phyloP scores from a whole-genome alignment of 139 green algal genomes.

The Limnomonas spitsbergensis region DNA sequence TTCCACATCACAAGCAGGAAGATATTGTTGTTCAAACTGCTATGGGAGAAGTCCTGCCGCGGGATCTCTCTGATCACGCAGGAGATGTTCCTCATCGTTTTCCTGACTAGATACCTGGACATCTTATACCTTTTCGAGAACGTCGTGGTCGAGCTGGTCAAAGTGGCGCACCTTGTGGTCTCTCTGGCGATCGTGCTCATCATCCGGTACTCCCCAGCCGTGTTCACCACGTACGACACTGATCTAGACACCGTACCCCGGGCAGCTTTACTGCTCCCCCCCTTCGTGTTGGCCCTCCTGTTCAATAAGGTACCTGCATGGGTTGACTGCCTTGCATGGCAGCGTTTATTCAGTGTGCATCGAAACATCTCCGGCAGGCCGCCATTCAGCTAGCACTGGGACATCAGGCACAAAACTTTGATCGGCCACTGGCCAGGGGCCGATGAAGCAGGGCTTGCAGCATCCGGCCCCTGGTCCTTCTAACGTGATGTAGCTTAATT shows the following conservation, averaged over 20 bases:
- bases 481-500: too few species aligned
- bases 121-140: constrained; percentile 26
- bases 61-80: constrained; percentile 26
- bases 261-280: constrained; percentile 3
- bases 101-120: constrained; percentile 31
- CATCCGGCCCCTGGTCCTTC: too few species aligned
- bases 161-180: constrained; percentile 27
- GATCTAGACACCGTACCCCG: constrained; percentile 29
- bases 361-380: too few species aligned
- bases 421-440: too few species aligned
- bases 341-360: too few species aligned
- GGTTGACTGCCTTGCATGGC: too few species aligned
- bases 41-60: constrained; percentile 31
- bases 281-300: constrained; percentile 27
- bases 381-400: too few species aligned
- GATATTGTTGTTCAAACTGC: constrained; percentile 28
- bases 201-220: constrained; percentile 31
- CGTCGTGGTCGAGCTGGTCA: constrained; percentile 17
- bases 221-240: constrained; percentile 19
- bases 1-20: constrained; percentile 19
- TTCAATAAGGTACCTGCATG: constrained; percentile 19
- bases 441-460: too few species aligned
- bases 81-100: constrained; percentile 31
- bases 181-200: constrained; percentile 29
- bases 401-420: too few species aligned